Percentiles rank a stretch among this genome's conserved stretches.
Evolutionary conservation across 306 rosid genomes (phyloP).

Genomic region (Sicyos baderoa): DNA sequence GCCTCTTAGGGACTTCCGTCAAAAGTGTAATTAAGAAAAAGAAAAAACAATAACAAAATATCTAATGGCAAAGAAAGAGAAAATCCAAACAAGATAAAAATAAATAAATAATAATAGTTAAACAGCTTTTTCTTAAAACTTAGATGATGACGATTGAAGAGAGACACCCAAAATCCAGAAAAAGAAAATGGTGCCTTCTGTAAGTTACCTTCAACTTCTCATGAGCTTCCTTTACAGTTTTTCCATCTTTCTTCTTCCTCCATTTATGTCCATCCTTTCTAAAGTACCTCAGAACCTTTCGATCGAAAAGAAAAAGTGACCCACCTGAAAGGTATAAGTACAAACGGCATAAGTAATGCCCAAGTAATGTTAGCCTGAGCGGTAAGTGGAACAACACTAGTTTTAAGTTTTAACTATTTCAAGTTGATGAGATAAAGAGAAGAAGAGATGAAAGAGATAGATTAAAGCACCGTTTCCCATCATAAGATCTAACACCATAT

Average conservation of each 20-base stretch:
- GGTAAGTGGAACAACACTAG: background rate
- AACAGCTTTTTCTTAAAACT: background rate
- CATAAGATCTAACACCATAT: slow-evolving; percentile 11
- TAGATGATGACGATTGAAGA: background rate
- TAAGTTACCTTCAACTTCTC: slow-evolving; percentile 76
- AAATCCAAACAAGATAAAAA: background rate
- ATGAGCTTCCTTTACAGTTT: slow-evolving; percentile 91
- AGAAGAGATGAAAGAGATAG: background rate
- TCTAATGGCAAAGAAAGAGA: slow-evolving; percentile 5
- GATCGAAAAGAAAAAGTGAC: slow-evolving; percentile 78
- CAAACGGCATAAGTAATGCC: background rate
- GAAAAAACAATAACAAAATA: background rate
- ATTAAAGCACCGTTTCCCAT: background rate
- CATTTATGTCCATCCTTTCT: slow-evolving; percentile 92
- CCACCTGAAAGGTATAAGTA: slow-evolving; percentile 49
- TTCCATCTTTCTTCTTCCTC: slow-evolving; percentile 90
- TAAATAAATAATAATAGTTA: background rate
- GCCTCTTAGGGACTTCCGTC: too few species aligned
- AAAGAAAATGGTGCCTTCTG: slow-evolving; percentile 10
- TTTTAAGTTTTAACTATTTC: background rate
- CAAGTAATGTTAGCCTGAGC: background rate
- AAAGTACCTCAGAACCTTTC: slow-evolving; percentile 82
- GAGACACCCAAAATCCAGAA: slow-evolving; percentile 15
- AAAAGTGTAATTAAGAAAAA: background rate
- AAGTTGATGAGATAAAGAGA: background rate